Conservation (phyloP, 2,329 filamentous ascomycete species). For the Neopestalotiopsis rosae region DNA sequence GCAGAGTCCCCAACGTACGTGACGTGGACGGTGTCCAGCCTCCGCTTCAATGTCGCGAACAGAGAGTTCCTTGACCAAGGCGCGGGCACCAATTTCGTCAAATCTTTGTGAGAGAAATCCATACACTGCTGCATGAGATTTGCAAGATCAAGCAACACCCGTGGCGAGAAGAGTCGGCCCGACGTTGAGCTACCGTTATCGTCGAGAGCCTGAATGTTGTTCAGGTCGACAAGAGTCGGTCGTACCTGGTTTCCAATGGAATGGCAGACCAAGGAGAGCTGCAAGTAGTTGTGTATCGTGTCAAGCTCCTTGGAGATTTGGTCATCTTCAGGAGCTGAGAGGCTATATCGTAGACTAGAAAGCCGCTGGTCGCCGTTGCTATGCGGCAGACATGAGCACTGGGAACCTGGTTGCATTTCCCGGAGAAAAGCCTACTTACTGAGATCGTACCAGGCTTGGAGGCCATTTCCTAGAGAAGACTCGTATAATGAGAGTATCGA, state of each 20-base stretch:
- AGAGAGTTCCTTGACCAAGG: background rate
- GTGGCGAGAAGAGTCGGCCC: background rate
- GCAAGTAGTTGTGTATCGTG: background rate
- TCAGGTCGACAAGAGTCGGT: background rate
- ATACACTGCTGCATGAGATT: background rate
- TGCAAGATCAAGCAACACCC: background rate
- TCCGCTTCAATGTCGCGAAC: background rate
- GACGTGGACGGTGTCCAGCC: background rate
- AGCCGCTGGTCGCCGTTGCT: background rate
- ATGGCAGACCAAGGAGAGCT: background rate
- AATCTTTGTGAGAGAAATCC: background rate
- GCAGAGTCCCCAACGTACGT: slow-evolving; percentile 2
- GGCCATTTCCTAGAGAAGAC: background rate
- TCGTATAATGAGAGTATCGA: slow-evolving; percentile 2
- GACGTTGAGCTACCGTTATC: background rate
- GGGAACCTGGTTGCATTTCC: background rate
- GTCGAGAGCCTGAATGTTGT: background rate
- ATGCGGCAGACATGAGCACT: background rate
- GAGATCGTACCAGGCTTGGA: background rate
- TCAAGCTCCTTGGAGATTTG: background rate
- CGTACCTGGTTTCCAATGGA: background rate
- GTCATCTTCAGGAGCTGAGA: background rate
- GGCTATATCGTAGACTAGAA: background rate
- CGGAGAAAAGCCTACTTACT: background rate
- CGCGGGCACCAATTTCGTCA: background rate